These are phyloP conservation scores for Cucurbita maxima DNA, from an alignment of 306 rosid genomes.

Conservation along the genomic window DNA sequence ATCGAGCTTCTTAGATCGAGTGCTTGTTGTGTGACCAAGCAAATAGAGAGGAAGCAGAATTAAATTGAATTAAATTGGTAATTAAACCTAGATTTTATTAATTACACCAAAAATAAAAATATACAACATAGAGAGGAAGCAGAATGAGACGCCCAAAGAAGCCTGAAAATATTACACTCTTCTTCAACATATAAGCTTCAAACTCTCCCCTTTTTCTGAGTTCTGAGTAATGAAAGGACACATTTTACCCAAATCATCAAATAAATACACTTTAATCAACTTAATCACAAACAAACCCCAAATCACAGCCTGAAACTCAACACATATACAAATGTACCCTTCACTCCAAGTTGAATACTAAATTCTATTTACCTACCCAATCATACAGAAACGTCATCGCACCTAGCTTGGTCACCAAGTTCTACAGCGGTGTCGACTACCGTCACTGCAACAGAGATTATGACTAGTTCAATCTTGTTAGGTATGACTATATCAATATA, in stretches of 20 bases:
- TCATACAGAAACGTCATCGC: neutral
- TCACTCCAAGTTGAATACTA: neutral
- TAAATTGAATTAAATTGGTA: no score
- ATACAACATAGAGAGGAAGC: neutral
- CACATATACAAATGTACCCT: constrained; percentile 8
- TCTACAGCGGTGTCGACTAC: neutral
- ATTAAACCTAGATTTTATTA: no score
- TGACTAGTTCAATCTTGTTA: neutral
- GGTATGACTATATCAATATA: neutral
- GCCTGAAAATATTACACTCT: neutral
- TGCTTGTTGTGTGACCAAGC: no score
- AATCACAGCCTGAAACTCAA: neutral
- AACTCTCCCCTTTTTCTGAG: neutral
- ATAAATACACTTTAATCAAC: constrained; percentile 4
- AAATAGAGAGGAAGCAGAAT: no score
- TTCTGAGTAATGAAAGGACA: neutral
- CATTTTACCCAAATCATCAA: neutral
- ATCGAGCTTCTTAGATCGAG: no score
- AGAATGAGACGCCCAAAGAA: neutral
- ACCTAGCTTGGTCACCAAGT: neutral
- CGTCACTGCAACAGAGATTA: neutral
- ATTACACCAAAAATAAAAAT: no score
- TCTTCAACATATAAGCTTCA: neutral
- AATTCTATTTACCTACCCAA: neutral
- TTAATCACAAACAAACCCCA: neutral